Percentiles rank a stretch among this genome's conserved stretches.
These are phyloP conservation scores for Krasilnikovozyma curviuscula DNA, from an alignment of 768 basidiomycete genomes.

Conservation along the genomic window DNA sequence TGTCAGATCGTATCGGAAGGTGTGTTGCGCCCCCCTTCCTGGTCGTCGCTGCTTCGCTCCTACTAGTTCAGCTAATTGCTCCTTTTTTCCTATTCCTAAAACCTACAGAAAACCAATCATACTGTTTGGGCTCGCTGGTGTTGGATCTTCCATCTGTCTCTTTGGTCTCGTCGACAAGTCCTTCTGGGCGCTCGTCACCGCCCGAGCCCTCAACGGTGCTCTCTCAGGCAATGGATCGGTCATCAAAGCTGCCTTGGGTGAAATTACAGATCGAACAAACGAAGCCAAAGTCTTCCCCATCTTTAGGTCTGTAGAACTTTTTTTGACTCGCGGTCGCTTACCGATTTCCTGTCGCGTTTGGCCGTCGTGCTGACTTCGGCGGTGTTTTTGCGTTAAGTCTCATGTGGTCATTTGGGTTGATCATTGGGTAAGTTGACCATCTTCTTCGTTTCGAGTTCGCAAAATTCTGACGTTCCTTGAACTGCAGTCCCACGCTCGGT, in stretches of 20 bases:
- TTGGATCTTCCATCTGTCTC: not conserved
- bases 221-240: not conserved
- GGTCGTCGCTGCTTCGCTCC: not conserved
- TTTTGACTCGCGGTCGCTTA: too few relatives aligned
- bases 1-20: not conserved
- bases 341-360: too few relatives aligned
- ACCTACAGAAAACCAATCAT: too few relatives aligned
- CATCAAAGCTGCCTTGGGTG: constrained; percentile 1
- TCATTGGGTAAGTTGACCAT: not conserved
- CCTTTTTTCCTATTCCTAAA: too few relatives aligned
- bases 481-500: not conserved
- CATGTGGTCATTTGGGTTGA: not conserved
- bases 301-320: too few relatives aligned
- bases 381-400: too few relatives aligned
- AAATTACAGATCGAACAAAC: not conserved
- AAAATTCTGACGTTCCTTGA: not conserved
- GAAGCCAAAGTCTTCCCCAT: not conserved
- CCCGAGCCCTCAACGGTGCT: not conserved
- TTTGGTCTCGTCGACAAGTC: not conserved
- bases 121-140: not conserved
- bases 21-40: not conserved
- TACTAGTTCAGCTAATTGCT: not conserved
- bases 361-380: too few relatives aligned
- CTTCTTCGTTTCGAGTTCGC: too few relatives aligned
- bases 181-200: not conserved